Evolutionary conservation across 208 protist species (phyloP), one percentile per base, ranked within the genome.

Genomic region (Trypanosoma conorhini): DNA sequence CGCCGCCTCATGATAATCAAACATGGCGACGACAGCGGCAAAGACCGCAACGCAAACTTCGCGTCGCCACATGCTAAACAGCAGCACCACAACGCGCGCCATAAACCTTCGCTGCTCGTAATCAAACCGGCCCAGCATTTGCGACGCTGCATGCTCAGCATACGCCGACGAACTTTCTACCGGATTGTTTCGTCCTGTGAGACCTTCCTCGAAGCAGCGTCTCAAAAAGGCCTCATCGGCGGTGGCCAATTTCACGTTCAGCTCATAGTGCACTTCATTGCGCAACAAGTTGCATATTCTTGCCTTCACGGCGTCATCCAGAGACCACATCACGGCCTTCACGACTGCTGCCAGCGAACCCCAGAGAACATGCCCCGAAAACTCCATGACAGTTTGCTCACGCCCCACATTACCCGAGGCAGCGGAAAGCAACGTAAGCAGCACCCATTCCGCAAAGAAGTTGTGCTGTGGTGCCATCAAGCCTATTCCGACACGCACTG

Each of bases 141-240:
- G 71, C 30, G 64, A 62, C 40, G 71, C 71, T 9, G 58, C 64
- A 63, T 58, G 61, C 15, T 66, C 63, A n/a, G 71, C 62, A 40
- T 70, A 70, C 1, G 19, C 9, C 24, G 69, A 60, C 5, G 58
- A 40, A 0, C 38, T 55, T 22, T 64, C 50, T 1, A 76, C 22
- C 7, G 57, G 33, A 66, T 66, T 64, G 4, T 50, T 51, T 31
- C 48, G 0, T 38, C 64, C 62, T 44, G 28, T 24, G 30, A 48
- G 31, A 52, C 64, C 56, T 54, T 60, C 62, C 28, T 68, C 59
- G 51, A 85, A 38, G 46, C 75, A 85, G 5, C 82, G 85, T 26
- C 22, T 48, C 30, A 80, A 75, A 65, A 90, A 90, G 15, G 85
- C 79, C 46, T 90, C 85, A 65, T 90, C 85, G 1, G 76, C 74